A percentile compares a stretch with the other conserved stretches of the same genome.
phyloP scores from a whole-genome alignment of 176 grass and related monocot species.

The Cenchrus americanus region DNA sequence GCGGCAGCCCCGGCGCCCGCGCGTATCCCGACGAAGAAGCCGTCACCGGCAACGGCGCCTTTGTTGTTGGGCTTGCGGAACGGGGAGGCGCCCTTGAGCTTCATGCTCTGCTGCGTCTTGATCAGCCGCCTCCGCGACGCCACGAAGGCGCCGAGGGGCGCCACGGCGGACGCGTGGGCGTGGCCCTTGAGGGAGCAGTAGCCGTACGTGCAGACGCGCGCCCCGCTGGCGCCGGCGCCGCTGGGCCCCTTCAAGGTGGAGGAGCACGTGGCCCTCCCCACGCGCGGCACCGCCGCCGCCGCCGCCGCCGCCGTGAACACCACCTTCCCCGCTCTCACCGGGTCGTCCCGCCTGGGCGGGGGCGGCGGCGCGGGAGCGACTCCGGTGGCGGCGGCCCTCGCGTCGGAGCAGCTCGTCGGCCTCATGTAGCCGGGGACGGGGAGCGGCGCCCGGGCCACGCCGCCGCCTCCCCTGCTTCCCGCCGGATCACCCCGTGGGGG shows the following conservation, averaged over 20 bases:
- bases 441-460: constrained; percentile 18
- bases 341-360: constrained; percentile 36
- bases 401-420: constrained; percentile 64
- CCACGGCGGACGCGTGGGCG: constrained; percentile 41
- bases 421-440: constrained; percentile 86
- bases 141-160: constrained; percentile 63
- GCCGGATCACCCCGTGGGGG: neutral
- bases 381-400: constrained; percentile 50
- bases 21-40: constrained; percentile 65
- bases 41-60: constrained; percentile 21
- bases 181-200: constrained; percentile 91
- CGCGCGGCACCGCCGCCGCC: constrained; percentile 20
- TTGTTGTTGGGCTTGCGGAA: constrained; percentile 45
- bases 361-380: neutral
- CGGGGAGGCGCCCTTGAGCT: constrained; percentile 68
- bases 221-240: constrained; percentile 27
- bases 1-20: neutral
- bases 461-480: constrained; percentile 36
- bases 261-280: constrained; percentile 67
- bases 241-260: constrained; percentile 64
- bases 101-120: constrained; percentile 83
- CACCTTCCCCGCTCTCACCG: constrained; percentile 40
- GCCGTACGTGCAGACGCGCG: constrained; percentile 63
- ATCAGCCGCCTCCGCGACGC: constrained; percentile 65
- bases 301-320: constrained; percentile 23